Percentiles rank a stretch among this genome's conserved stretches.
Evolutionary conservation across 495 filamentous ascomycete genomes (phyloP).

Genomic region (Rhizodiscina lignyota): DNA sequence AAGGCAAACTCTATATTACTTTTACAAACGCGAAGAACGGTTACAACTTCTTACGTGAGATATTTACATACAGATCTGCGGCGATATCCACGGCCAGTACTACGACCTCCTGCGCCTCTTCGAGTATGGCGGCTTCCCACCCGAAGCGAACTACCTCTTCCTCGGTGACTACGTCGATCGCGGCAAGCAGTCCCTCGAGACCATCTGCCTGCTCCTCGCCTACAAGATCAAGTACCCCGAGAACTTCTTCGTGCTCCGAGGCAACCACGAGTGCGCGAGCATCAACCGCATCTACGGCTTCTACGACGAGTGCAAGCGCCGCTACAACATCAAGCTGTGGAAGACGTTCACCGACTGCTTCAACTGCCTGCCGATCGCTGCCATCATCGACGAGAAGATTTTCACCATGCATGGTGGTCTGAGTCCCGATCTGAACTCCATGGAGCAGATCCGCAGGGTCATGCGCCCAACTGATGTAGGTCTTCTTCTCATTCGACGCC

Average conservation of each 20-base stretch:
- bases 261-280: slow-evolving; percentile 97
- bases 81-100: slow-evolving; percentile 98
- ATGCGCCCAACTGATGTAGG: slow-evolving; percentile 98
- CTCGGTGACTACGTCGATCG: slow-evolving; percentile 97
- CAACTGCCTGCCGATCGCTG: slow-evolving; percentile 98
- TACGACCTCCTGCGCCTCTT: slow-evolving; percentile 95
- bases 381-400: slow-evolving; percentile 99
- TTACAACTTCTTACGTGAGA: neutral
- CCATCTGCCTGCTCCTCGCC: slow-evolving; percentile 91
- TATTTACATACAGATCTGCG: slow-evolving; percentile 70
- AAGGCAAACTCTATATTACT: slow-evolving; percentile 3
- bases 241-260: slow-evolving; percentile 98
- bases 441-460: slow-evolving; percentile 98
- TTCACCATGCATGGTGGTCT: slow-evolving; percentile 99
- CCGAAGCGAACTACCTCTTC: slow-evolving; percentile 98
- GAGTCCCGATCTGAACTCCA: slow-evolving; percentile 95
- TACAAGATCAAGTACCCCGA: slow-evolving; percentile 99
- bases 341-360: slow-evolving; percentile 99
- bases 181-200: slow-evolving; percentile 98
- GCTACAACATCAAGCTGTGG: slow-evolving; percentile 99
- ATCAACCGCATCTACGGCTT: slow-evolving; percentile 99
- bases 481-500: no score
- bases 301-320: slow-evolving; percentile 98
- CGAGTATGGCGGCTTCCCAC: slow-evolving; percentile 97
- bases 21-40: neutral